These are phyloP conservation scores for Plenodomus lindquistii DNA, from an alignment of 2,329 filamentous ascomycete genomes.

Conservation along the genomic window DNA sequence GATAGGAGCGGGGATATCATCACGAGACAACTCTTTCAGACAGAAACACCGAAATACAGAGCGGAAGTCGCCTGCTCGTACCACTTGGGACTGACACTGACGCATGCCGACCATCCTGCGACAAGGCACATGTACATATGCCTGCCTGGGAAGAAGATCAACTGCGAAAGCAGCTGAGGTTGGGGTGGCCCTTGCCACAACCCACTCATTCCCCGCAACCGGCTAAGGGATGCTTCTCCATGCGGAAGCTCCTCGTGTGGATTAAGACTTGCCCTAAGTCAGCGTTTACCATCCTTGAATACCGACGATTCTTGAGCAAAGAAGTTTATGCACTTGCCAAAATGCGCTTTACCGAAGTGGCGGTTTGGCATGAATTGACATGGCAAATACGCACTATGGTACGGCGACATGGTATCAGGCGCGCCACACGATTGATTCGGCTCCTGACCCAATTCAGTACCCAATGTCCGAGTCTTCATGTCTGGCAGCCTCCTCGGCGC, in stretches of 20 bases:
- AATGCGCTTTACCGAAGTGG: too few species aligned
- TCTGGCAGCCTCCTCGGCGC: neutral
- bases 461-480: neutral
- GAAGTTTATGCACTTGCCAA: too few species aligned
- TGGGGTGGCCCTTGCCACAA: conserved; percentile 1
- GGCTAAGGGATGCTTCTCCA: conserved; percentile 5
- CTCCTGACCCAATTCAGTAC: neutral
- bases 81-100: conserved; percentile 4
- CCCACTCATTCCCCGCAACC: conserved; percentile 11
- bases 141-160: neutral
- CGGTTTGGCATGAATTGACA: too few species aligned
- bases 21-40: conserved; percentile 18
- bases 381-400: too few species aligned
- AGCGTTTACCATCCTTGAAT: neutral
- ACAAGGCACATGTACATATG: neutral
- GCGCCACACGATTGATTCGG: neutral
- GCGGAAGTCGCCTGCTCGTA: conserved; percentile 29
- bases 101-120: neutral
- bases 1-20: conserved; percentile 20
- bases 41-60: conserved; percentile 16
- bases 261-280: neutral
- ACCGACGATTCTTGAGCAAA: too few species aligned
- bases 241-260: conserved; percentile 12
- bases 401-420: neutral
- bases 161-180: neutral